These are phyloP conservation scores for Diutina scorzettiae DNA, from an alignment of 1,139 yeast species.

Conservation along the genomic window DNA sequence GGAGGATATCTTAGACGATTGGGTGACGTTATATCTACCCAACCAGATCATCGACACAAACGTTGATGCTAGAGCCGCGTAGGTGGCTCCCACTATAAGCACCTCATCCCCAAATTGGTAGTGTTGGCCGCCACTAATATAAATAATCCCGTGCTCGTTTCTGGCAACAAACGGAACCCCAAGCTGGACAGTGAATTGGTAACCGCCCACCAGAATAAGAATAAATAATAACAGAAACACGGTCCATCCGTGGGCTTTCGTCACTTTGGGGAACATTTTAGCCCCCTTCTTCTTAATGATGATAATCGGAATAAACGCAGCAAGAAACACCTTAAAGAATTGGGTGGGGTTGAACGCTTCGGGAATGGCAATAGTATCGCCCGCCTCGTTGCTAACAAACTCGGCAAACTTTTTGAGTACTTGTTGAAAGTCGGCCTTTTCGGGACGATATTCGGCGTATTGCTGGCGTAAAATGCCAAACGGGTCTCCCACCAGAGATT, in stretches of 20 bases:
- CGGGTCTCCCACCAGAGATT: constrained; percentile 12
- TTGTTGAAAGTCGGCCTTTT: constrained; percentile 19
- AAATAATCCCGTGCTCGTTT: constrained; percentile 35
- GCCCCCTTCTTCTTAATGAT: constrained; percentile 40
- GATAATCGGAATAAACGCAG: constrained; percentile 34
- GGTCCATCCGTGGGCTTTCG: constrained; percentile 23
- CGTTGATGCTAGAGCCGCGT: constrained; percentile 29
- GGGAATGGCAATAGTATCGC: constrained; percentile 28
- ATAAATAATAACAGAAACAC: constrained; percentile 28
- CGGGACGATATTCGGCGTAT: constrained; percentile 22
- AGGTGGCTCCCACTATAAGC: constrained; percentile 35
- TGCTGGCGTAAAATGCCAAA: constrained; percentile 19
- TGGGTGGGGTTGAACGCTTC: constrained; percentile 22
- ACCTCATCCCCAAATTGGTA: constrained; percentile 66
- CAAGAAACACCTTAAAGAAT: constrained; percentile 34
- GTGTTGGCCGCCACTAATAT: constrained; percentile 48
- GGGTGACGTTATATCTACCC: constrained; percentile 13
- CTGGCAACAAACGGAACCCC: constrained; percentile 52
- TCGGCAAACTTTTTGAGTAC: constrained; percentile 34
- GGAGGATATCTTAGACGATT: neutral
- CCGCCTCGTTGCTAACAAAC: constrained; percentile 35
- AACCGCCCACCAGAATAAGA: constrained; percentile 43
- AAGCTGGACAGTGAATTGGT: constrained; percentile 47
- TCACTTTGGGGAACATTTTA: constrained; percentile 16
- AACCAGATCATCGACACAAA: constrained; percentile 26